Percentiles rank a stretch among this genome's conserved stretches.
Evolutionary conservation across 1,284 basidiomycete species (phyloP).

Genomic region (Leucoagaricus sp.): DNA sequence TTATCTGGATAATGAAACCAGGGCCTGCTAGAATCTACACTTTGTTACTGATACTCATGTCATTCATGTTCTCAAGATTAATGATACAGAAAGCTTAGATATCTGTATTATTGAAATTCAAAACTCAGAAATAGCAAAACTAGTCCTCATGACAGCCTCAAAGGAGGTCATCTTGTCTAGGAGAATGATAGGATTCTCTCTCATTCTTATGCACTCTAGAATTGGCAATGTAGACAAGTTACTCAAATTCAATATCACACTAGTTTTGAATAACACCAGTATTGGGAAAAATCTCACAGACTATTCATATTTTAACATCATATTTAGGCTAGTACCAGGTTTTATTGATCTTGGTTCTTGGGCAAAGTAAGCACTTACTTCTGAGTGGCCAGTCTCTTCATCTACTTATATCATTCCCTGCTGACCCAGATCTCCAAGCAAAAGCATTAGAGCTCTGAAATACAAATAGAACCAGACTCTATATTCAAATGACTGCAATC

Average conservation of each 20-base stretch:
- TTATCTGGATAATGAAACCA: neutral
- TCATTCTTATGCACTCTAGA: conserved; percentile 28
- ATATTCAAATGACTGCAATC: conserved; percentile 4
- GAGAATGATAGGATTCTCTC: too few relatives aligned
- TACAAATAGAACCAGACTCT: conserved; percentile 20
- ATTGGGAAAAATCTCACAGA: conserved; percentile 47
- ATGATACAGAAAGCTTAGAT: neutral
- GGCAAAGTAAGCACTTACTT: neutral
- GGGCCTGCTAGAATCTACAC: neutral
- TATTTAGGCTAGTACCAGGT: neutral
- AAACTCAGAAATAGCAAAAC: neutral
- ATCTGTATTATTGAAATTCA: conserved; percentile 8
- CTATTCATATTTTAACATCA: conserved; percentile 18
- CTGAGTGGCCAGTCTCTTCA: neutral
- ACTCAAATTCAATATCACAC: conserved; percentile 19
- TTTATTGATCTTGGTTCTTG: conserved; percentile 10
- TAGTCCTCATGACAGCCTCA: conserved; percentile 17
- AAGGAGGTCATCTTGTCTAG: conserved; percentile 29
- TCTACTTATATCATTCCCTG: neutral
- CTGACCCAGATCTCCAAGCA: conserved; percentile 15
- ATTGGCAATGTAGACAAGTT: conserved; percentile 27
- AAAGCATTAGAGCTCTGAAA: conserved; percentile 21
- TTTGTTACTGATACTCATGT: conserved; percentile 9
- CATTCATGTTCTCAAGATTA: neutral
- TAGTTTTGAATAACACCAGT: conserved; percentile 35